phyloP scores from a whole-genome alignment of 345 rosid genomes.

The Geranium brycei region DNA sequence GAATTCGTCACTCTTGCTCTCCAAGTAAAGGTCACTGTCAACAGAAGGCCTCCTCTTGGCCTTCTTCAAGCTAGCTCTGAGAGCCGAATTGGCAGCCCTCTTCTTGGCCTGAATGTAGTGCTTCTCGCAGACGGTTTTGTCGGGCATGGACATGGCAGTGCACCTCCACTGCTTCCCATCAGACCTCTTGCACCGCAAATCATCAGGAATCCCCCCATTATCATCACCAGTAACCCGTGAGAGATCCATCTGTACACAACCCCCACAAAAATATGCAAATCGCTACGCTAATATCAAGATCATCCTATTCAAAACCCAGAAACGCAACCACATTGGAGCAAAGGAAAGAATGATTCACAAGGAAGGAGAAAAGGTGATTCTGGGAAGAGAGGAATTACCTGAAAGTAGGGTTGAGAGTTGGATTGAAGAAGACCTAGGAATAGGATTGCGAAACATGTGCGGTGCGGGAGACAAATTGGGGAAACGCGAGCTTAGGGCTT shows the following conservation, averaged over 20 bases:
- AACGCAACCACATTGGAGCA: no score
- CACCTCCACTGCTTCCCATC: slow-evolving; percentile 99
- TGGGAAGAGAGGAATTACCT: background rate
- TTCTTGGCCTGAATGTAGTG: slow-evolving; percentile 88
- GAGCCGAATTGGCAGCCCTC: slow-evolving; percentile 88
- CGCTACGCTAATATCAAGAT: background rate
- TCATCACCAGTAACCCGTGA: slow-evolving; percentile 53
- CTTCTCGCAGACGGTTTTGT: slow-evolving; percentile 95
- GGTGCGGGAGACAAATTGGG: background rate
- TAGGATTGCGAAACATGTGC: background rate
- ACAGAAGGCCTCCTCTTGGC: slow-evolving; percentile 48
- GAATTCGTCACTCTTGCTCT: slow-evolving; percentile 58
- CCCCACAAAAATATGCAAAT: slow-evolving; percentile 8
- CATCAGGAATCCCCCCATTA: slow-evolving; percentile 65
- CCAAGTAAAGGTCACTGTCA: slow-evolving; percentile 49
- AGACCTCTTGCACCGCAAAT: slow-evolving; percentile 91
- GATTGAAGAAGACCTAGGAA: background rate
- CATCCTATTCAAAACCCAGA: background rate
- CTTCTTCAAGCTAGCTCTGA: slow-evolving; percentile 75
- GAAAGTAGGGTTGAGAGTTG: background rate
- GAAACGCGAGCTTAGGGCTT: background rate
- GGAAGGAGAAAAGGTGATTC: background rate
- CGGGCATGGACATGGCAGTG: slow-evolving; percentile 95
- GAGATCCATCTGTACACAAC: slow-evolving; percentile 18
- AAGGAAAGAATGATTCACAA: background rate